Evolutionary conservation across 495 filamentous ascomycete genomes (phyloP), one percentile per base, ranked within the genome.

Genomic region (Penicillium crystallinum): DNA sequence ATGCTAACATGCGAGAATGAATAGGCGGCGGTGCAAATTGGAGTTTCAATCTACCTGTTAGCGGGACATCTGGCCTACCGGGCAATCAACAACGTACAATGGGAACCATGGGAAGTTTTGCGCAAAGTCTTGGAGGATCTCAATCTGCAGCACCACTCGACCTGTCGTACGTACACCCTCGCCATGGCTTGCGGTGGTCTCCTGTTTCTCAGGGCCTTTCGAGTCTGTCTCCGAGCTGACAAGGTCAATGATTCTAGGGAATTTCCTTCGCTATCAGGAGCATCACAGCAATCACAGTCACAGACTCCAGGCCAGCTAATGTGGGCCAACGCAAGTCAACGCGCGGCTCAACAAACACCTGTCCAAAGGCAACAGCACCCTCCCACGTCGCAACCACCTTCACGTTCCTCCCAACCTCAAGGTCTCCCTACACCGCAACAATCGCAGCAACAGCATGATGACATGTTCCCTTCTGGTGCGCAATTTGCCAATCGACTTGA

Each of bases 201-300:
- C 46, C 34, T 18, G 34, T 48, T 15, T 30, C 23, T 46, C 31
- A 47, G 36, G 48, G 17, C 11, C 18, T 37, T 40, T 43, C n/a
- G 30, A 31, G 19, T 49, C 43, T 30, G 53, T 54, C 25, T 39
- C 17, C 38, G 38, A 38, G 21, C 63, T 69, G 49, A 66, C 48
- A 25, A 35, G 41, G 29, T 41, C 45, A 50, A 29, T 41, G 25
- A 47, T 55, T 40, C 35, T 53, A 95, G 89, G 43, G 90, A 95
- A 63, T 95, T 95, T 56, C 90, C 90, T 35, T 88, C 87, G 0
- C 68, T 95, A 58, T 90, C 87, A 48, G 86, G 84, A 55, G 74
- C 83, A 22, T 80, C 86, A 37, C 79, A 90, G 60, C 77, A 85
- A 61, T 79, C 80, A 46, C 82, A 82, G 50, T 59, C 74, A 33